Evolutionary conservation across 192 early-diverging fungal species (phyloP).

Genomic region (Entomortierella beljakovae): DNA sequence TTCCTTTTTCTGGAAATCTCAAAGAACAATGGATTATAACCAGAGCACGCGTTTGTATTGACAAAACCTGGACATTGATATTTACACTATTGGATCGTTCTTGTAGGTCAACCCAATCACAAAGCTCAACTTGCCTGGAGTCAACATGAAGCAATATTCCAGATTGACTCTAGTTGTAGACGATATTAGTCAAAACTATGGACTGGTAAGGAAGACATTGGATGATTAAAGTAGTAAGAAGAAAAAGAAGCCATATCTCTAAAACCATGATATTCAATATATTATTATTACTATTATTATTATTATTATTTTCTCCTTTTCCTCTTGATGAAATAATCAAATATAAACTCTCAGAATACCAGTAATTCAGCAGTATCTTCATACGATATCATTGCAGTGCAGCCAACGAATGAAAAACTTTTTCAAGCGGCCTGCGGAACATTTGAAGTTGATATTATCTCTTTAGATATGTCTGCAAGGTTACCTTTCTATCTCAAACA

Average conservation of each 20-base stretch:
- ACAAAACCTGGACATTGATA: not conserved
- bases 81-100: not conserved
- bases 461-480: slow-evolving; percentile 73
- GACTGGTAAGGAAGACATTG: slow-evolving; percentile 51
- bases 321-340: no score
- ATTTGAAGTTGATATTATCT: slow-evolving; percentile 85
- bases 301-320: no score
- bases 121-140: slow-evolving; percentile 46
- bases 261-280: no score
- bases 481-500: slow-evolving; percentile 77
- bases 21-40: not conserved
- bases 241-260: no score
- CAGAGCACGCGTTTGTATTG: not conserved
- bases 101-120: slow-evolving; percentile 54
- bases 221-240: not conserved
- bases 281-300: no score
- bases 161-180: slow-evolving; percentile 70
- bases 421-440: slow-evolving; percentile 76
- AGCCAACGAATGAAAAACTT: slow-evolving; percentile 76
- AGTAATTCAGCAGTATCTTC: slow-evolving; percentile 50
- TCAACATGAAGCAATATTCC: slow-evolving; percentile 63
- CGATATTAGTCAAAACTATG: slow-evolving; percentile 66
- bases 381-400: slow-evolving; percentile 81
- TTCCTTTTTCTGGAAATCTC: no score
- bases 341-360: slow-evolving; percentile 4